Conservation (phyloP, 2,329 filamentous ascomycete species). For the Cladosporium cucumerinum region DNA sequence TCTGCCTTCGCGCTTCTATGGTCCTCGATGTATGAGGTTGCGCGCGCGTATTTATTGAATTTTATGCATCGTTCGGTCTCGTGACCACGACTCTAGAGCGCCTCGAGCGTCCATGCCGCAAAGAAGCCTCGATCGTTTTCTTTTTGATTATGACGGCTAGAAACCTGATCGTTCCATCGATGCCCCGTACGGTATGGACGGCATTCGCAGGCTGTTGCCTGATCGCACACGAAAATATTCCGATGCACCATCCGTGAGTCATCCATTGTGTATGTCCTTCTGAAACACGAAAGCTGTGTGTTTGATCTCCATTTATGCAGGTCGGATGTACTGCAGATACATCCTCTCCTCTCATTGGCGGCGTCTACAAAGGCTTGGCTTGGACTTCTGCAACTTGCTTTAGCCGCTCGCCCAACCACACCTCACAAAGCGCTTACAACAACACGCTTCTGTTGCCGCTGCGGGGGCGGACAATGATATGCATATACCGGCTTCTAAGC, state of each 20-base stretch:
- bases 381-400: conserved; percentile 8
- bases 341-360: conserved; percentile 1
- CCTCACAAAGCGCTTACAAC: conserved; percentile 13
- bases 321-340: neutral
- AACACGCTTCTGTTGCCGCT: neutral
- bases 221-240: neutral
- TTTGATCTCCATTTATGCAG: conserved; percentile 15
- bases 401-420: conserved; percentile 15
- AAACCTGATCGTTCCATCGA: neutral
- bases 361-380: conserved; percentile 9
- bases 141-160: neutral
- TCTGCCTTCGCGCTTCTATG: neutral
- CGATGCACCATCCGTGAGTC: conserved; percentile 4
- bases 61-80: neutral
- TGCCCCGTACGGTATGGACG: neutral
- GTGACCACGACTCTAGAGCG: neutral
- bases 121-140: neutral
- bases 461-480: neutral
- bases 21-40: conserved; percentile 5
- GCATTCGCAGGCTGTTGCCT: neutral
- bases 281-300: conserved; percentile 5
- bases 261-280: conserved; percentile 10
- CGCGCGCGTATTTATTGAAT: conserved; percentile 10
- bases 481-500: neutral
- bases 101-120: neutral